Conservation (phyloP, 441 rosid species). For the Corymbia calophylla region DNA sequence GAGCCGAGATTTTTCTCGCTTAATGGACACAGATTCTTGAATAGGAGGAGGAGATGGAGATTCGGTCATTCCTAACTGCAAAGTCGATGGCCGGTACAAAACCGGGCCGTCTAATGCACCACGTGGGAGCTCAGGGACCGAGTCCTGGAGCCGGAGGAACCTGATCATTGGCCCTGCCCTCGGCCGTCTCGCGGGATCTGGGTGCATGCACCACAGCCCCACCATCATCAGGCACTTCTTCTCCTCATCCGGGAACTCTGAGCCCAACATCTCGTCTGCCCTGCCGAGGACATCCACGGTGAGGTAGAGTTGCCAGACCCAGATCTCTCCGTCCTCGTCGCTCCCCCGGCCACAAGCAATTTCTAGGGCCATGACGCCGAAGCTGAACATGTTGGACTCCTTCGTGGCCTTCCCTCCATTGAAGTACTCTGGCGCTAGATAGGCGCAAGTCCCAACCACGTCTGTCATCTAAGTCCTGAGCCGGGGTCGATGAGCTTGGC, state of each 20-base stretch:
- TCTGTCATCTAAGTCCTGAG: background rate
- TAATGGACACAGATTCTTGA: background rate
- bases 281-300: rapidly evolving
- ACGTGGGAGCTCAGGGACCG: background rate
- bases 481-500: background rate
- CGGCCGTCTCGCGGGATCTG: background rate
- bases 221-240: background rate
- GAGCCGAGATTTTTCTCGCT: background rate
- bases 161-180: background rate
- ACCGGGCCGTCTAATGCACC: background rate
- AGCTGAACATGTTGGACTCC: background rate
- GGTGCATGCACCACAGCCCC: background rate
- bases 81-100: background rate
- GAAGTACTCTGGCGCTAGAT: background rate
- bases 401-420: background rate
- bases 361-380: background rate
- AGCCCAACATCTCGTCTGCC: rapidly evolving
- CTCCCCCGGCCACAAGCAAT: background rate
- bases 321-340: background rate
- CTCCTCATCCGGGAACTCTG: background rate
- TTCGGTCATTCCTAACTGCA: background rate
- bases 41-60: background rate
- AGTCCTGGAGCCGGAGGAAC: background rate
- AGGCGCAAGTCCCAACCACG: background rate
- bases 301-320: background rate